These are phyloP conservation scores for Poa annua DNA, from an alignment of 176 grass and related monocot species.

Conservation along the genomic window DNA sequence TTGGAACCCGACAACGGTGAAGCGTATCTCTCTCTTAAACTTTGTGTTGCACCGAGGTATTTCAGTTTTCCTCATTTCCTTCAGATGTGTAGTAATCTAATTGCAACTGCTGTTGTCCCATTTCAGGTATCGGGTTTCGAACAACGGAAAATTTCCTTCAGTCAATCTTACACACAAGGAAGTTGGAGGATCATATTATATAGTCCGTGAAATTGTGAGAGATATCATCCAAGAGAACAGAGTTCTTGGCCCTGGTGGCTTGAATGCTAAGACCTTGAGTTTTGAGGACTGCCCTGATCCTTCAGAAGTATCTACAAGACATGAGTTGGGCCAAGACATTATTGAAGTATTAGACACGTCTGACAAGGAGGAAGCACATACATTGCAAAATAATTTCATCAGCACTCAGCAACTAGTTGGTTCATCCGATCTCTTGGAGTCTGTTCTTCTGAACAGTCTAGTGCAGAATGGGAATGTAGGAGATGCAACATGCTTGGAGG, in stretches of 20 bases:
- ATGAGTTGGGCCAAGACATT: constrained; percentile 38
- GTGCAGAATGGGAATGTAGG: constrained; percentile 35
- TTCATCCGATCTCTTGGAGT: constrained; percentile 38
- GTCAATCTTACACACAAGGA: constrained; percentile 95
- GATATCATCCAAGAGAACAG: constrained; percentile 98
- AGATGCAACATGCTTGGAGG: constrained; percentile 27
- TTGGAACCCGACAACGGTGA: not conserved
- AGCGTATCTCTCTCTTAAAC: not conserved
- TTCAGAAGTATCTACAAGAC: constrained; percentile 12
- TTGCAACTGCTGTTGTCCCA: not conserved
- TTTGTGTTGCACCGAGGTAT: not conserved
- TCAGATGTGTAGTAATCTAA: not conserved
- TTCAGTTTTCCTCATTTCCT: not conserved
- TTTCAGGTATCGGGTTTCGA: constrained; percentile 68
- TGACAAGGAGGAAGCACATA: constrained; percentile 26
- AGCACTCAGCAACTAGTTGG: constrained; percentile 26
- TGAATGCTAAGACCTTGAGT: constrained; percentile 61
- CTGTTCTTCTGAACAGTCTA: constrained; percentile 38
- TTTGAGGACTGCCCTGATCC: constrained; percentile 64
- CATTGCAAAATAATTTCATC: constrained; percentile 38
- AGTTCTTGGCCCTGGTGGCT: constrained; percentile 80
- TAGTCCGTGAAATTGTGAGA: constrained; percentile 86
- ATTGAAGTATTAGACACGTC: constrained; percentile 34
- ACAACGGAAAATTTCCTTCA: constrained; percentile 88
- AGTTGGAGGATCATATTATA: constrained; percentile 97